Conservation (phyloP, 192 early-diverging fungal species). For the Coemansia biformis region DNA sequence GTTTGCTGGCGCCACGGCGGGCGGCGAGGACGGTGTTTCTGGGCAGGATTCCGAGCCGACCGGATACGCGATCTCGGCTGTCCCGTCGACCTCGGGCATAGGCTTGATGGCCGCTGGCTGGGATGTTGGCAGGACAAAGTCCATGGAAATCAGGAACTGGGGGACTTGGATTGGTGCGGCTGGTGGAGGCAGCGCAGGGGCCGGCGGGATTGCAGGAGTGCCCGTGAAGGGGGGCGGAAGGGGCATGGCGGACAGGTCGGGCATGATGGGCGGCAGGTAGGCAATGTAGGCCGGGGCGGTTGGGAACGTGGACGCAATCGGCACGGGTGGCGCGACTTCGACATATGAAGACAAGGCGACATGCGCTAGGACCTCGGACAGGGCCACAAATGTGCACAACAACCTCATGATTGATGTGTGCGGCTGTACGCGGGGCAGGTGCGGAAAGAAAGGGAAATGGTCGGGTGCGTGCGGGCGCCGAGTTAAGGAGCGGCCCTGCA, state of each 20-base stretch:
- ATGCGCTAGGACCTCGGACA: conserved; percentile 21
- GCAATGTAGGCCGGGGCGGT: conserved; percentile 35
- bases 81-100: too few species aligned
- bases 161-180: not conserved
- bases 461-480: too few species aligned
- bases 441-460: not conserved
- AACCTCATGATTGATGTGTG: conserved; percentile 22
- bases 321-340: conserved; percentile 13
- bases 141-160: not conserved
- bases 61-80: too few species aligned
- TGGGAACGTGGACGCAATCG: conserved; percentile 2
- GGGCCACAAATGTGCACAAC: conserved; percentile 37
- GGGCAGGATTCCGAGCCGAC: too few species aligned
- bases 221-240: too few species aligned
- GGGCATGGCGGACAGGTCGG: too few species aligned
- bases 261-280: too few species aligned
- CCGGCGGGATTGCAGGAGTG: too few species aligned
- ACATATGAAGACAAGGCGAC: conserved; percentile 27
- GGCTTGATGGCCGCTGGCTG: not conserved
- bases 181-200: conserved; percentile 6
- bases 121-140: conserved; percentile 4
- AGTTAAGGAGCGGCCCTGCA: not conserved
- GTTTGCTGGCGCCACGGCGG: too few species aligned
- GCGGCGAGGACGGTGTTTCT: too few species aligned
- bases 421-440: not conserved